Percentiles rank a stretch among this genome's conserved stretches.
These are phyloP conservation scores for Oryza glaberrima DNA, from an alignment of 176 grass and related monocot genomes.

Conservation along the genomic window DNA sequence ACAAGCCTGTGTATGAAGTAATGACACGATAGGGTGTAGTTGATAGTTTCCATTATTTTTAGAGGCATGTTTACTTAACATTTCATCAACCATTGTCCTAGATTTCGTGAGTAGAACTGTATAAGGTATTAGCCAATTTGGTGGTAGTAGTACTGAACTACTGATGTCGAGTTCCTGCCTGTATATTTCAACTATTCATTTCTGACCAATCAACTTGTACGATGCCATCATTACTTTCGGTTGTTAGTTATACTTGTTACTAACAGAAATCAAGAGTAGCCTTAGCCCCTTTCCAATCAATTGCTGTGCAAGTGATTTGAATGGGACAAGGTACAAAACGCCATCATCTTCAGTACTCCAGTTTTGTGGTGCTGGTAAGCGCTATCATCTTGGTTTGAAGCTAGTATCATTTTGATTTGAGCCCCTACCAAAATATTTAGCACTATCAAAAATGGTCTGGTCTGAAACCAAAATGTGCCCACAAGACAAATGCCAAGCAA, in stretches of 20 bases:
- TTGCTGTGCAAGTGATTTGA: neutral
- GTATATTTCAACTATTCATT: slow-evolving; percentile 58
- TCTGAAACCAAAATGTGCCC: no score
- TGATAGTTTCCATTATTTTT: neutral
- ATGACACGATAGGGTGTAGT: slow-evolving; percentile 49
- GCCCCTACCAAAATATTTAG: no score
- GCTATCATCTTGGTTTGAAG: no score
- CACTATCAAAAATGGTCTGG: no score
- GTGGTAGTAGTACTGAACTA: slow-evolving; percentile 30
- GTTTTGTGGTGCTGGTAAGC: neutral
- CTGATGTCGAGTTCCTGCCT: slow-evolving; percentile 40
- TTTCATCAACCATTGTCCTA: slow-evolving; percentile 31
- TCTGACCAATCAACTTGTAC: slow-evolving; percentile 34
- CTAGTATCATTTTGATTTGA: no score
- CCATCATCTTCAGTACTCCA: neutral
- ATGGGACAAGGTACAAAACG: neutral
- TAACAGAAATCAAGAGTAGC: neutral
- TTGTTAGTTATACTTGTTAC: slow-evolving; percentile 14
- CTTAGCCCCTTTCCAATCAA: neutral
- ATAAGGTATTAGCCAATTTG: slow-evolving; percentile 44
- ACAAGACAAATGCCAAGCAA: no score
- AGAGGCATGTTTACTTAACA: slow-evolving; percentile 19
- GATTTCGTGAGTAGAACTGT: slow-evolving; percentile 30
- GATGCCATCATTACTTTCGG: slow-evolving; percentile 18
- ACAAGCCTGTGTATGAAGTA: slow-evolving; percentile 77